These are phyloP conservation scores for Aspergillus hancockii DNA, from an alignment of 495 filamentous ascomycete species.

Conservation along the genomic window DNA sequence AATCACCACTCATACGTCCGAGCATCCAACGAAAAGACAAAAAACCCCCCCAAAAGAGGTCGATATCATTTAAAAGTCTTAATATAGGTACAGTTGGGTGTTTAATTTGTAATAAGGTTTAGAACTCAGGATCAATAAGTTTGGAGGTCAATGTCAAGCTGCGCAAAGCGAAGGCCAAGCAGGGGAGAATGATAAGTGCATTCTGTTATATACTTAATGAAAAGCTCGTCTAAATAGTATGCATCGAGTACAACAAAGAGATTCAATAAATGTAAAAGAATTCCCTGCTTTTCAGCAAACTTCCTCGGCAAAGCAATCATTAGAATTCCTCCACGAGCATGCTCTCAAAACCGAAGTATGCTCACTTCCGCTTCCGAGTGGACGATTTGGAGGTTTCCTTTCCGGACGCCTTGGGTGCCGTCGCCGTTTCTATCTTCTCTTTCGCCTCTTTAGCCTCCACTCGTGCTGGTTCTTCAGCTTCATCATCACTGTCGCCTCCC, in stretches of 20 bases:
- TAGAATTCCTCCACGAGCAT: background rate
- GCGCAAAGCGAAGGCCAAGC: no score
- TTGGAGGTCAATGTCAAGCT: no score
- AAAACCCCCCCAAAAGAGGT: no score
- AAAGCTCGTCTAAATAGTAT: background rate
- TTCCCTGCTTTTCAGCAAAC: background rate
- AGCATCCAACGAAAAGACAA: no score
- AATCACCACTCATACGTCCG: no score
- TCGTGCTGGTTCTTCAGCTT: slow-evolving; percentile 50
- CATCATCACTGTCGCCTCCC: slow-evolving; percentile 83
- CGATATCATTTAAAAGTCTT: no score
- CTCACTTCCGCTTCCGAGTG: slow-evolving; percentile 46
- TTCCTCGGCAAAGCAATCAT: background rate
- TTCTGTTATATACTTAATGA: background rate
- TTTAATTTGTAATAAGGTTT: no score
- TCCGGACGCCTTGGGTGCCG: slow-evolving; percentile 31
- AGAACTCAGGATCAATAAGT: no score
- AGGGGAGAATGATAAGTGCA: background rate
- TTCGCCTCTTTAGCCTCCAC: slow-evolving; percentile 38
- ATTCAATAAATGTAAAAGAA: background rate
- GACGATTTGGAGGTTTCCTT: slow-evolving; percentile 34
- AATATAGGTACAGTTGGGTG: no score
- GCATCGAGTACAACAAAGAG: background rate
- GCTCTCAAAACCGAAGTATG: background rate
- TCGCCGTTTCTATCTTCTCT: slow-evolving; percentile 34